phyloP scores from a whole-genome alignment of 2,329 filamentous ascomycete genomes.

The Phaeosphaeriaceae sp. region DNA sequence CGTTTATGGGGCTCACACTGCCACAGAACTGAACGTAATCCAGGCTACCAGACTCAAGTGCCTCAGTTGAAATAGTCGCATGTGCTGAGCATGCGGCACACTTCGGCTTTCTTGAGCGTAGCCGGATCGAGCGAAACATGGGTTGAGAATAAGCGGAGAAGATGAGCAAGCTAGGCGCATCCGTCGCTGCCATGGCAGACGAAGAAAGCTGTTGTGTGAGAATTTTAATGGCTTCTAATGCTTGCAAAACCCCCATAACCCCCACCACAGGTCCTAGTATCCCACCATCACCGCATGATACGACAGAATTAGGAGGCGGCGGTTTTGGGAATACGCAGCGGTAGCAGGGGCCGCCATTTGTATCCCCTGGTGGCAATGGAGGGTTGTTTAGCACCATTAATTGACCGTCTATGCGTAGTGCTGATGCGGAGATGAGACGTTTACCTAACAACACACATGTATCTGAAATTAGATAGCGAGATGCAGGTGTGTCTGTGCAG shows the following conservation, averaged over 20 bases:
- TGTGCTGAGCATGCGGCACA: conserved; percentile 78
- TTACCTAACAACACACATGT: conserved; percentile 80
- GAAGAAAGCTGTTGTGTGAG: conserved; percentile 56
- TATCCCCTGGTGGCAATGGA: conserved; percentile 64
- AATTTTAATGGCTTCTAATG: conserved; percentile 87
- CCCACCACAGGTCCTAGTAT: conserved; percentile 93
- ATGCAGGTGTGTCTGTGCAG: conserved; percentile 92
- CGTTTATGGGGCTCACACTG: conserved; percentile 58
- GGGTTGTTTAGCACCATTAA: conserved; percentile 87
- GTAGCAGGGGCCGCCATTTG: conserved; percentile 81
- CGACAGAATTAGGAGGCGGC: conserved; percentile 80
- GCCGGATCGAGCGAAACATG: conserved; percentile 75
- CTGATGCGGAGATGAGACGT: conserved; percentile 86
- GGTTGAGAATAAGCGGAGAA: conserved; percentile 62
- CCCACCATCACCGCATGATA: conserved; percentile 90
- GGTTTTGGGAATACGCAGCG: conserved; percentile 90
- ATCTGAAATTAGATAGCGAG: conserved; percentile 92
- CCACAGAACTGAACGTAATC: conserved; percentile 92
- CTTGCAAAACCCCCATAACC: conserved; percentile 90
- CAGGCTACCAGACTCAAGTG: conserved; percentile 68
- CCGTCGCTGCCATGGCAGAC: conserved; percentile 9
- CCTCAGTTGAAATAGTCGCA: conserved; percentile 67
- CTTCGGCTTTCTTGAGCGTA: conserved; percentile 70
- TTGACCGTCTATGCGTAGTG: conserved; percentile 87
- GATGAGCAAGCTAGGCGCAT: conserved; percentile 55